Base-by-base conservation (phyloP, 78 protist genomes). In the Chrysochromulina parva region DNA sequence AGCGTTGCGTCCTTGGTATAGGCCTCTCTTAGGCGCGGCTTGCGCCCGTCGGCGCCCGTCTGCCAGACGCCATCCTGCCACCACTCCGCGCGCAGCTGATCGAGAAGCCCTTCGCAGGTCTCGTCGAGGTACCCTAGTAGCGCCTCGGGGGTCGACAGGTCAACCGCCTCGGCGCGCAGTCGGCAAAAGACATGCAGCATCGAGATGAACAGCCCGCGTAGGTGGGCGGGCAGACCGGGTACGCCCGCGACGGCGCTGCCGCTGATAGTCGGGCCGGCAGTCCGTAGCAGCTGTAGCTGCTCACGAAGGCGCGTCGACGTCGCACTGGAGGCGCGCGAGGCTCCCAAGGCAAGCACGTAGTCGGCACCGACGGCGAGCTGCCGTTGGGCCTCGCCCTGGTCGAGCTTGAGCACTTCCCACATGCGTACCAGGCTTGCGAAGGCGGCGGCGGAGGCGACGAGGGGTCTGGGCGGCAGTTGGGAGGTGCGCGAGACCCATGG, bases 381-480 rank as follows among this genome's bases (percentile, higher is more conserved):
- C 55, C 82, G 82, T 38, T 38, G 38, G 38, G 38, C 38, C 55
- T 13, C 4, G 24, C 55, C 57, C 57, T 1, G 28, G 55, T 6
- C 82, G 38, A 74, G 50, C 53, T 74, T 74, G 82, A 74, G 82
- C 82, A n/a, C 2, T n/a, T 74, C 55, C 82, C 82, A 74, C 82
- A 74, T 74, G 82, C 13, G 57, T 19, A 74, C 55, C 82, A 48
- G 82, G 28, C 14, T 26, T 14, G 38, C 50, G 17, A 74, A 74
- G 57, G 38, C 82, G 82, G 13, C 26, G 22, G 14, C 57, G 82
- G 3, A 53, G 55, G 48, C 82, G 13, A 2, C 48, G 13, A 2
- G 52, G n/a, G 9, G 14, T 7, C 13, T 69, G 24, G 6, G 26
- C 78, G 50, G 50, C 13, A 38, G 38, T 38, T 38, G 38, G 38